Conservation (phyloP, 2,329 filamentous ascomycete species). For the Mollisiaceae sp. region DNA sequence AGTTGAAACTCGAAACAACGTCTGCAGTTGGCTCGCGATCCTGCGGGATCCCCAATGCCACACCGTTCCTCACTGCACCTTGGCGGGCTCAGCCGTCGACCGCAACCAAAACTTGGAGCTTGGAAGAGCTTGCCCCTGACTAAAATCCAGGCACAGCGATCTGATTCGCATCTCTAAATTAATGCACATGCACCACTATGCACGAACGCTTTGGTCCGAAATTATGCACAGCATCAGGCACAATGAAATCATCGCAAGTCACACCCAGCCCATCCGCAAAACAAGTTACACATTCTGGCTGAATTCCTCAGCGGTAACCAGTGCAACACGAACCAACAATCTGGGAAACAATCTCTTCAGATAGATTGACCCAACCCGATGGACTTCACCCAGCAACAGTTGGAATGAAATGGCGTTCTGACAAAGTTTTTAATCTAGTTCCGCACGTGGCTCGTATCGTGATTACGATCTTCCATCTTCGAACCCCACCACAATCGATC, state of each 20-base stretch:
- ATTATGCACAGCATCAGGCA: conserved; percentile 19
- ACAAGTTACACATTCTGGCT: conserved; percentile 1
- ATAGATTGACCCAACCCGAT: neutral
- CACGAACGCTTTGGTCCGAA: neutral
- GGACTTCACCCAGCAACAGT: neutral
- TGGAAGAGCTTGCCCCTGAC: conserved; percentile 24
- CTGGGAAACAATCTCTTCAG: neutral
- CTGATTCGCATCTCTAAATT: conserved; percentile 20
- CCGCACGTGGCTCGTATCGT: conserved; percentile 6
- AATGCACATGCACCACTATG: conserved; percentile 8
- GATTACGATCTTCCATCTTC: conserved; percentile 5
- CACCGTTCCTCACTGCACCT: neutral
- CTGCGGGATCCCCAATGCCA: conserved; percentile 12
- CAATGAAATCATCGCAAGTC: conserved; percentile 13
- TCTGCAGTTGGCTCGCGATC: conserved; percentile 1
- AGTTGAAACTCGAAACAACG: neutral
- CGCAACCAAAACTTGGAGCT: neutral
- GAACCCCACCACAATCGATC: neutral
- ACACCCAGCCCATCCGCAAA: neutral
- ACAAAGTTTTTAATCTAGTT: neutral
- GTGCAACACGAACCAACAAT: conserved; percentile 6
- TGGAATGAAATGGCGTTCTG: neutral
- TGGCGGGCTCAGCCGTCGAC: conserved; percentile 20
- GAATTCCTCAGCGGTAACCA: conserved; percentile 14
- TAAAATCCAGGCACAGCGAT: conserved; percentile 29